Evolutionary conservation across 2,329 filamentous ascomycete genomes (phyloP).

Genomic region (Colletotrichum sp.): DNA sequence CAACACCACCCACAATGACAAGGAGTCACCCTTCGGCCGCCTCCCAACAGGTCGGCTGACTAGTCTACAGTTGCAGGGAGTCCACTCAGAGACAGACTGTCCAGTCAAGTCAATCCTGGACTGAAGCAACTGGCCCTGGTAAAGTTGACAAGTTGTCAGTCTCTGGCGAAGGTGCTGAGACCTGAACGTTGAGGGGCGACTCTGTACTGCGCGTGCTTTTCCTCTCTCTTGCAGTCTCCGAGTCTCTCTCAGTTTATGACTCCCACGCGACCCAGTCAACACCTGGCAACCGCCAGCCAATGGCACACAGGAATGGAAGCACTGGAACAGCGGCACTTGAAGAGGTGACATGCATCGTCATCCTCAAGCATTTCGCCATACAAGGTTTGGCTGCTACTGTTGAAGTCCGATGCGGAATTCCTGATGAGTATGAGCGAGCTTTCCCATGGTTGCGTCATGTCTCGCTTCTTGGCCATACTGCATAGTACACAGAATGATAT

Average conservation of each 20-base stretch:
- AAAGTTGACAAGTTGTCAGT: neutral
- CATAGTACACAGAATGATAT: neutral
- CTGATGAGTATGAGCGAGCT: neutral
- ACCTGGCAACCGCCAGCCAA: constrained; percentile 10
- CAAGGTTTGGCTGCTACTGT: neutral
- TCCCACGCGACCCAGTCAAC: neutral
- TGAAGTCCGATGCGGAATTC: neutral
- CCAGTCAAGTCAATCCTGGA: neutral
- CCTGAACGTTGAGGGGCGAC: neutral
- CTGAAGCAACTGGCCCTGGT: neutral
- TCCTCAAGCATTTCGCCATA: neutral
- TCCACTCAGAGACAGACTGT: neutral
- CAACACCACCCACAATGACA: neutral
- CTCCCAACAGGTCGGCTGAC: neutral
- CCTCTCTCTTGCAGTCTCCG: neutral
- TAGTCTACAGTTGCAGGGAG: neutral
- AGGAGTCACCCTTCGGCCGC: neutral
- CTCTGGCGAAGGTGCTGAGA: neutral
- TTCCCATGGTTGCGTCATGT: neutral
- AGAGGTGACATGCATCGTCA: neutral
- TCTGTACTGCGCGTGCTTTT: neutral
- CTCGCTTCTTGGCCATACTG: neutral
- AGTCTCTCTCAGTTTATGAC: neutral
- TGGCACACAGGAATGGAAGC: neutral
- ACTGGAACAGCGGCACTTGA: neutral